Evolutionary conservation across 768 basidiomycete species (phyloP).

Genomic region (Kwoniella bestiolae): DNA sequence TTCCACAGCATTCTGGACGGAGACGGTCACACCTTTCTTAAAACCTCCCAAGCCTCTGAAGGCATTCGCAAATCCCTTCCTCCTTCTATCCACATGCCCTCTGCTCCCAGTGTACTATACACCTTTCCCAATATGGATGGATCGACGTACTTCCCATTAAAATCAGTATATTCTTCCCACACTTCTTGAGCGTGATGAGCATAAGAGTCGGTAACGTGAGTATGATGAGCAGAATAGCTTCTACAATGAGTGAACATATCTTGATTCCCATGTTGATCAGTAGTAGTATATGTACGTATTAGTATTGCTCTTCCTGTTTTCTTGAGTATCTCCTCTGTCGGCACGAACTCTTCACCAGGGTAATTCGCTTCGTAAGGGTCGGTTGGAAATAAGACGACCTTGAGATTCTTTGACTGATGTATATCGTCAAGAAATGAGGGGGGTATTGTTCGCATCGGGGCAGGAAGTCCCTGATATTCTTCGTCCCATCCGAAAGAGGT

Average conservation of each 20-base stretch:
- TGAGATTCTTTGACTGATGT: neutral
- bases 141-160: slow-evolving; percentile 2
- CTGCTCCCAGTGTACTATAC: neutral
- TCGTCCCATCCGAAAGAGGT: slow-evolving; percentile 10
- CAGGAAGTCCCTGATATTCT: slow-evolving; percentile 15
- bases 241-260: slow-evolving; percentile 20
- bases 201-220: neutral
- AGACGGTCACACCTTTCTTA: neutral
- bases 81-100: neutral
- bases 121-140: neutral
- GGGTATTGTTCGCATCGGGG: slow-evolving; percentile 6
- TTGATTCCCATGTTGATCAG: neutral
- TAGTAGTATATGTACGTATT: slow-evolving; percentile 21
- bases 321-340: neutral
- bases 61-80: neutral
- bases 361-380: too few relatives aligned
- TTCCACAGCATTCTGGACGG: neutral
- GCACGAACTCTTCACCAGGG: neutral
- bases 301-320: slow-evolving; percentile 9
- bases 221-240: slow-evolving; percentile 12
- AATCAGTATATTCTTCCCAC: slow-evolving; percentile 30
- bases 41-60: neutral
- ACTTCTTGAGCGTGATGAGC: slow-evolving; percentile 13
- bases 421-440: neutral
- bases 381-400: slow-evolving; percentile 16